Evolutionary conservation across 1,284 basidiomycete genomes (phyloP), one percentile per base, ranked within the genome.

Genomic region (Moniliophthora roreri): DNA sequence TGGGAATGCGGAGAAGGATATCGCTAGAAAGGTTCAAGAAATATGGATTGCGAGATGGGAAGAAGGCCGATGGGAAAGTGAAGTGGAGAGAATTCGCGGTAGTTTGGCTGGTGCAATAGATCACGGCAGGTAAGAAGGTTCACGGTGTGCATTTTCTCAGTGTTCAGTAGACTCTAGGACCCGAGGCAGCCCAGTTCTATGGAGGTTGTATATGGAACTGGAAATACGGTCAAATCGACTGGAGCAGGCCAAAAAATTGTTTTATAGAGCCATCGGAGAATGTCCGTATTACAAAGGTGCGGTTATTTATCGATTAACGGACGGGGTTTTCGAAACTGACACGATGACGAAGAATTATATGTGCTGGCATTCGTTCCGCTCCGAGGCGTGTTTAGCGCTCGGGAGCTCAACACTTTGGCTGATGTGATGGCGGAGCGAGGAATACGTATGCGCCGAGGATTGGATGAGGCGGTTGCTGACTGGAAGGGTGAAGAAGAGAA

Each of bases 351-450:
- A 96, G 94, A 87, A 36, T 70, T 97, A 48, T 95, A 96, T 76
- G 74, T 98, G 52, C 65, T 94, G 18, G 91, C 93, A 4, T 97
- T 96, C 70, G 82, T 84, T 4, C 77, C 82, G 0, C 71, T 97
- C 38, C 81, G 92, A 28, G 65, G 73, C 1, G 81, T 79, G 49
- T 96, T 95, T 68, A 81, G 74, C 28, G 60, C 70, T 15, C 71
- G 73, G 16, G 93, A 97, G 65, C 75, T 96, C 59, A 77, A 81
- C 50, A 77, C 71, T 21, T 80, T 91, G 61, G 83, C 78, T 34
- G 87, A 93, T 53, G 80, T 85, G 9, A 94, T 95, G 87, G 82
- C 81, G 5, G 94, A 96, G 68, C 78, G 92, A 40, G 89, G 88
- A 0, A 69, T 96, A 15, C 81, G 94, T 16, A 69, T 91, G 60